Base-by-base conservation (phyloP, 345 rosid genomes). In the Lumnitzera racemosa region DNA sequence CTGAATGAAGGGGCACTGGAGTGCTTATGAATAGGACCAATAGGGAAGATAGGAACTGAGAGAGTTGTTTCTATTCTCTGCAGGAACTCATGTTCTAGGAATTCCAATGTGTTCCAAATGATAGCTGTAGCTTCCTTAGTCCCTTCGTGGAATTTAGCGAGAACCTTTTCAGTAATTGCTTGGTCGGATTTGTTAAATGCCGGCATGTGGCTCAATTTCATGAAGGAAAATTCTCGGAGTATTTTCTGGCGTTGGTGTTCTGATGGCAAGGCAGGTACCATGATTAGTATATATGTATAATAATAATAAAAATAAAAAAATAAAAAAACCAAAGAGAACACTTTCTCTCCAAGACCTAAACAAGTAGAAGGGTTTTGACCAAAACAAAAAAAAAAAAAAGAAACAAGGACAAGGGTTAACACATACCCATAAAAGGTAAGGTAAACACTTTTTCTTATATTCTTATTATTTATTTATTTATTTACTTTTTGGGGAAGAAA, bases 121-220 rank as follows among this genome's bases (percentile, higher is more conserved):
- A 61, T 56, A 2, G 67, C 62, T 14, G 57, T 48, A 52, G 61
- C 61, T 2, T 57, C 62, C 49, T 20, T 61, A 23, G 69, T 66
- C 46, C 58, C 49, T 46, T 62, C 41, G 17, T 62, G 51, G 41
- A 53, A 43, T 20, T 46, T 41, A 25, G 14, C 13, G 8, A 62
- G 66, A 51, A 62, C 66, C 24, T 43, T 31, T 16, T 62, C 63
- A 2, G 57, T 51, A 29, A 51, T 15, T 51, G 51, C 63, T 25
- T 46, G 58, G 46, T 20, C 12, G 52, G 24, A 57, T 25, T 0
- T 43, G 25, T 66, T 53, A 46, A 66, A 66, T 15, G 58, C 57
- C 12, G 70, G 64, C 70, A 66, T 36, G 70, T 66, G 63, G 53
- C 46, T 43, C 41, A 16, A 49, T 9, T 51, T 62, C 16, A 62